Base-by-base conservation (phyloP, 495 filamentous ascomycete species). In the Talaromyces adpressus region DNA sequence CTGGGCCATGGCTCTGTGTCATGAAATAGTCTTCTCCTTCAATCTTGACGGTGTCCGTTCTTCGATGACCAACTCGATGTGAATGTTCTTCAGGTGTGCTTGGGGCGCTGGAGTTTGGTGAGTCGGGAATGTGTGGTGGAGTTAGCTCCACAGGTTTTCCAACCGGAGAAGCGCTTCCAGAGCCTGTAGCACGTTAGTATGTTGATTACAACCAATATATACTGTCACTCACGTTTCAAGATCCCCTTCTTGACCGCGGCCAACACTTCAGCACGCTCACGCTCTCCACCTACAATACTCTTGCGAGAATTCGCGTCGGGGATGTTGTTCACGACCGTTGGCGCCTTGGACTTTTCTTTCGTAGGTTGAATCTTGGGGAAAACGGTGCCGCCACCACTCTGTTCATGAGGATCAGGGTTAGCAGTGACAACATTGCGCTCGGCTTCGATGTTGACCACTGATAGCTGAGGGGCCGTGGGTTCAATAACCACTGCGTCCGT, bases 391-490 rank as follows among this genome's bases (percentile, higher is more conserved):
- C 90, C 89, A 51, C 86, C 87, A 60, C 75, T 74, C 63, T 91
- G 84, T 18, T 90, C 87, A 66, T 82, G 82, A 18, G 85, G 81
- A 65, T 94, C 84, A 2, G 82, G 77, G 62, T 89, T 95, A 34
- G 91, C 89, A 64, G 93, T 90, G 52, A 92, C 89, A 65, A 84
- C 89, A 63, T 94, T 89, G 22, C 90, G 82, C 73, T 98, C 94
- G 6, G 93, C 94, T 76, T 99, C 94, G 29, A 93, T 91, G 23
- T 90, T 99, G 54, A 99, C 87, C 84, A 97, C 93, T 1, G 94
- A 94, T 57, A 99, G 88, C 64, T 92, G 81, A 52, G 87, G 91
- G 59, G 88, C 82, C 66, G 86, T 89, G 18, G 84, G 85, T 69
- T 90, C 87, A 1, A 85, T 74, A 23, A 81, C 75, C 2, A 80